phyloP scores from a whole-genome alignment of 345 rosid species.

The Euphorbia lathyris region DNA sequence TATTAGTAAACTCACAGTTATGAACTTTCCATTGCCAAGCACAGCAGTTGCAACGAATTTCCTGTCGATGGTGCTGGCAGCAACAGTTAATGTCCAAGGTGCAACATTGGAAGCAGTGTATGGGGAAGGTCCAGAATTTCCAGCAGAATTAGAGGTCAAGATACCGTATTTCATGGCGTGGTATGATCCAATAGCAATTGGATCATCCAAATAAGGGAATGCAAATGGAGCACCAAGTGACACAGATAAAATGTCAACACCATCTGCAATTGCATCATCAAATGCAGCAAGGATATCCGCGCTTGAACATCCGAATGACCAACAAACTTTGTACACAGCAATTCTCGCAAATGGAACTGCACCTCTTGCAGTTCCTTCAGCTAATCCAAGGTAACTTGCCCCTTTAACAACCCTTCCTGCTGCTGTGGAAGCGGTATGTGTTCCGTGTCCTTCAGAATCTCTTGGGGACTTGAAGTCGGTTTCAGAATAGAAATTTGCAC shows the following conservation, averaged over 20 bases:
- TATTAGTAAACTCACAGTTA: constrained; percentile 19
- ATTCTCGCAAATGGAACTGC: constrained; percentile 38
- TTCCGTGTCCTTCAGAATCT: constrained; percentile 33
- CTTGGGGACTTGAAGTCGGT: constrained; percentile 22
- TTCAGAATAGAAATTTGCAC: not conserved
- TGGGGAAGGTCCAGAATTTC: constrained; percentile 28
- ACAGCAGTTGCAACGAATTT: constrained; percentile 27
- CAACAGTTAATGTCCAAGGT: constrained; percentile 40
- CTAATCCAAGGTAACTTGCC: constrained; percentile 28
- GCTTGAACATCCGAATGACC: constrained; percentile 24
- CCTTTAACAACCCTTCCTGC: constrained; percentile 24
- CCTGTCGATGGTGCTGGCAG: constrained; percentile 38
- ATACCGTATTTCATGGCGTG: constrained; percentile 39
- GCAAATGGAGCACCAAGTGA: constrained; percentile 16
- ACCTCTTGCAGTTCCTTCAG: constrained; percentile 33
- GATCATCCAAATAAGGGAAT: constrained; percentile 16
- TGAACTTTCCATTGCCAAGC: constrained; percentile 36
- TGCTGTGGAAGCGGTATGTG: constrained; percentile 37
- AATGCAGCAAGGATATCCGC: constrained; percentile 40
- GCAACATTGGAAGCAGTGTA: constrained; percentile 21
- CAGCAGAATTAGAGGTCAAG: constrained; percentile 34
- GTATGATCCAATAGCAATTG: constrained; percentile 33
- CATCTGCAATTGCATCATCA: constrained; percentile 48
- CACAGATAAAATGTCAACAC: constrained; percentile 30
- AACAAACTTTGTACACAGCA: constrained; percentile 38